Base-by-base conservation (phyloP, 192 early-diverging fungal genomes). In the Phlyctochytrium arcticum region DNA sequence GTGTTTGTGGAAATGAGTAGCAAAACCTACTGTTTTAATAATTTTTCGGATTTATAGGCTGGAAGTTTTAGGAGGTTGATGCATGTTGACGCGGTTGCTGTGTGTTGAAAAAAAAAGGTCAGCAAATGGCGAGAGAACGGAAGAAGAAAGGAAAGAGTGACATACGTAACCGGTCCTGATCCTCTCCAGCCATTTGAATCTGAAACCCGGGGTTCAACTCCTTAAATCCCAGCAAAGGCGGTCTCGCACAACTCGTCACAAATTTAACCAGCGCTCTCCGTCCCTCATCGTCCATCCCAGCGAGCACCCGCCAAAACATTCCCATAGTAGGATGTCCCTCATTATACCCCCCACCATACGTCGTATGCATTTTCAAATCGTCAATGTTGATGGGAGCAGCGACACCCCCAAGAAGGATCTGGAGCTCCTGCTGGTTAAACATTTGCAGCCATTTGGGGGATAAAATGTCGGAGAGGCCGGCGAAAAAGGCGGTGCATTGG, bases 41-140 rank as follows among this genome's bases (percentile, higher is more conserved):
- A 62, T 3, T 76, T 60, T 46, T 78, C 60, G 9, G 74, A 77
- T 37, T 77, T 79, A 71, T 90, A 98, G 19, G 81, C 75, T 0
- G 95, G 95, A 36, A 98, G 70, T 68, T 96, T 96, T 36, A 98
- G 76, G 54, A 96, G 75, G 68, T 98, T 98, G 58, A 98, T 90
- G 49, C 81, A 83, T 3, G 81, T 83, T 1, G 76, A 76, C 1
- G 81, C 73, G n/a, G 81, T 77, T 9, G 81, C 75, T 76, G 61
- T 21, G 30, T 8, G 2, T 24, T 12, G 15, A 47, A 27, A 56
- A 10, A 56, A 27, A 56, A 56, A 58, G 32, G 12, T 9, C 32
- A 5, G 32, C 56, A 58, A 36, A 58, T 6, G 7, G 15, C 23
- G n/a, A 54, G 19, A 7, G n/a, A 54, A 54, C 21, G 24, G 21